These are phyloP conservation scores for Diaporthe sp. DNA, from an alignment of 2,329 filamentous ascomycete species.

Conservation along the genomic window DNA sequence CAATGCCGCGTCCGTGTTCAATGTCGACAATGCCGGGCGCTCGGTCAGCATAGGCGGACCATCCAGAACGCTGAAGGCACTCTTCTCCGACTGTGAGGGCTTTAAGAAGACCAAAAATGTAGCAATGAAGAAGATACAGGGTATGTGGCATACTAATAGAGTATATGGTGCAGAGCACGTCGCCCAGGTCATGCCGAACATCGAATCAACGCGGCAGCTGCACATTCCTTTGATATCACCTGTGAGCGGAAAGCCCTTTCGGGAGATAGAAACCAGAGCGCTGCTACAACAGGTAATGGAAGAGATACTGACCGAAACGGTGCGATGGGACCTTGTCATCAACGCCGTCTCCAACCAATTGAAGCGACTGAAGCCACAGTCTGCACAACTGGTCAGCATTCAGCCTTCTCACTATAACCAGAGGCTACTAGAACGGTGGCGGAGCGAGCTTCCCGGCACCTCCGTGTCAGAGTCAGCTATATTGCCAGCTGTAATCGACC, in stretches of 20 bases:
- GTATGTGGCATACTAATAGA: conserved; percentile 6
- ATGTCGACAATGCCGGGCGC: not conserved
- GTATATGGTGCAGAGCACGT: not conserved
- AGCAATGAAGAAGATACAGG: conserved; percentile 1
- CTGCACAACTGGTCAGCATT: not conserved
- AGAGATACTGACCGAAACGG: conserved; percentile 4
- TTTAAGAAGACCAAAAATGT: not conserved
- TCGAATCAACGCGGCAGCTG: not conserved
- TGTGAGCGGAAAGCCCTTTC: not conserved
- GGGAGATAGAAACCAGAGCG: not conserved
- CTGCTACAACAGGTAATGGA: conserved; percentile 12
- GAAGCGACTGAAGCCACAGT: not conserved
- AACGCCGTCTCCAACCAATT: not conserved
- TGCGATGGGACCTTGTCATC: not conserved
- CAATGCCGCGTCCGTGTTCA: conserved; percentile 5
- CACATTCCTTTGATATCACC: not conserved
- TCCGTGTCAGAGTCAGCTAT: not conserved
- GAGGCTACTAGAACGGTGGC: not conserved
- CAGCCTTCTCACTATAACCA: not conserved
- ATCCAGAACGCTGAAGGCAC: not conserved
- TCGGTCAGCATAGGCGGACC: conserved; percentile 12
- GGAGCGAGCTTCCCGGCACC: not conserved
- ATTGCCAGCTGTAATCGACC: not conserved
- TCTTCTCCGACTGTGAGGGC: not conserved
- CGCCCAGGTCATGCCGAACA: not conserved